Conservation (phyloP, 345 rosid genomes). For the Eucalyptus melliodora region DNA sequence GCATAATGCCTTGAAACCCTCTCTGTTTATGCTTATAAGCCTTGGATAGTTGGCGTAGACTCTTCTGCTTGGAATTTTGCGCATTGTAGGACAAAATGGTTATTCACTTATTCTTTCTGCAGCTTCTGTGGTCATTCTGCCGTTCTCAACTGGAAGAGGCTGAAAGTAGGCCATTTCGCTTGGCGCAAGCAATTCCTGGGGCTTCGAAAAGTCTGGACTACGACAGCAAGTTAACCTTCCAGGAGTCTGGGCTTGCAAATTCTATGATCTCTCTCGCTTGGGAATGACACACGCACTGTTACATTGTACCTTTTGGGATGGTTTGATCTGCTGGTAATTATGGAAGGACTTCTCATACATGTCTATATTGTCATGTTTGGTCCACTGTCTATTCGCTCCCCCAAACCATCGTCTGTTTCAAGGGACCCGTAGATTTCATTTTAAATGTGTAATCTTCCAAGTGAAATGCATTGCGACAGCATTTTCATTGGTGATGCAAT, state of each 20-base stretch:
- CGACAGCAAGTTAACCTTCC: slow-evolving; percentile 58
- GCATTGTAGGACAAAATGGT: not conserved
- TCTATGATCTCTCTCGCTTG: slow-evolving; percentile 70
- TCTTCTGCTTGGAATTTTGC: not conserved
- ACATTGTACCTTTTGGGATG: not conserved
- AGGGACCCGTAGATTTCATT: not conserved
- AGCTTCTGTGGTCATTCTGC: slow-evolving; percentile 96
- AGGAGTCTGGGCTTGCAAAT: slow-evolving; percentile 81
- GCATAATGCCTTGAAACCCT: not conserved
- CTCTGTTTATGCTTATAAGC: not conserved
- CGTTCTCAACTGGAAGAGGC: slow-evolving; percentile 48
- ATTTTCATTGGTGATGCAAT: not conserved
- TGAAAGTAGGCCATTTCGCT: slow-evolving; percentile 50
- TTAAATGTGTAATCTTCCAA: not conserved
- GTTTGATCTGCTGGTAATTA: not conserved
- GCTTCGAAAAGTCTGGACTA: slow-evolving; percentile 65
- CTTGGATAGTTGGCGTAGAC: not conserved
- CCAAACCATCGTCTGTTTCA: not conserved
- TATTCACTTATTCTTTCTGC: not conserved
- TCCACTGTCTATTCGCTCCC: not conserved
- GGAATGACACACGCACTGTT: slow-evolving; percentile 21
- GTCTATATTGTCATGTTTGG: not conserved
- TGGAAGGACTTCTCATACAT: not conserved
- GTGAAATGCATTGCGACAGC: not conserved
- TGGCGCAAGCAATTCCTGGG: slow-evolving; percentile 85